These are phyloP conservation scores for Cladosporium sphaerospermum DNA, from an alignment of 2,329 filamentous ascomycete species.

Conservation along the genomic window DNA sequence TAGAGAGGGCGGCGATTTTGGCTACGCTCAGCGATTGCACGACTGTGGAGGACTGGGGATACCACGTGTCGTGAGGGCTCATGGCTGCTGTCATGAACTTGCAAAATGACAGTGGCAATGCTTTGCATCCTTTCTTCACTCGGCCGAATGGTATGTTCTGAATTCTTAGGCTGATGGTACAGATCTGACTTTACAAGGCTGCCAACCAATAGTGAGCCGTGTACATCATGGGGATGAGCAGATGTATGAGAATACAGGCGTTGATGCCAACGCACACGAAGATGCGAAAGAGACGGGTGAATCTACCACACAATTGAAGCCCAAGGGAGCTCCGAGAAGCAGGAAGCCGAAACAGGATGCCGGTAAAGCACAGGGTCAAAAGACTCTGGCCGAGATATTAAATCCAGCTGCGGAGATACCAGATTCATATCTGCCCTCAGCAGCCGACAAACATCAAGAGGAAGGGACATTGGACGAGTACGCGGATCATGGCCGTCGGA, in stretches of 20 bases:
- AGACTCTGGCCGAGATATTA: constrained; percentile 23
- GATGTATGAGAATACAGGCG: neutral
- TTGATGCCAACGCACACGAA: constrained; percentile 12
- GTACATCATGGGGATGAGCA: neutral
- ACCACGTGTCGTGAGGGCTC: neutral
- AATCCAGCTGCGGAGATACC: constrained; percentile 13
- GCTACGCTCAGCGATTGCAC: no score
- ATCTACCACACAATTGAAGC: constrained; percentile 10
- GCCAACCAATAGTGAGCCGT: neutral
- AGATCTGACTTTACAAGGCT: constrained; percentile 11
- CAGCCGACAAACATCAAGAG: neutral
- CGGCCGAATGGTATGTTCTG: constrained; percentile 14
- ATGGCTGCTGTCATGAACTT: constrained; percentile 11
- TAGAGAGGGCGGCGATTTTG: no score
- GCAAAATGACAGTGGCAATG: constrained; percentile 4
- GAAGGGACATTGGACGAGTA: constrained; percentile 16
- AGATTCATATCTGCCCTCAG: neutral
- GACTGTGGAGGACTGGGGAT: no score
- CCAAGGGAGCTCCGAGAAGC: neutral
- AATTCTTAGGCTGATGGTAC: constrained; percentile 3
- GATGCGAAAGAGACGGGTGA: constrained; percentile 14
- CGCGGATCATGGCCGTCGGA: constrained; percentile 28
- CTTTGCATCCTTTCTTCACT: constrained; percentile 28
- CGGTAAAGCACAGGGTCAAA: constrained; percentile 17
- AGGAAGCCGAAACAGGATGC: constrained; percentile 5